Conservation (phyloP, 768 basidiomycete genomes). For the Russula ochroleuca region DNA sequence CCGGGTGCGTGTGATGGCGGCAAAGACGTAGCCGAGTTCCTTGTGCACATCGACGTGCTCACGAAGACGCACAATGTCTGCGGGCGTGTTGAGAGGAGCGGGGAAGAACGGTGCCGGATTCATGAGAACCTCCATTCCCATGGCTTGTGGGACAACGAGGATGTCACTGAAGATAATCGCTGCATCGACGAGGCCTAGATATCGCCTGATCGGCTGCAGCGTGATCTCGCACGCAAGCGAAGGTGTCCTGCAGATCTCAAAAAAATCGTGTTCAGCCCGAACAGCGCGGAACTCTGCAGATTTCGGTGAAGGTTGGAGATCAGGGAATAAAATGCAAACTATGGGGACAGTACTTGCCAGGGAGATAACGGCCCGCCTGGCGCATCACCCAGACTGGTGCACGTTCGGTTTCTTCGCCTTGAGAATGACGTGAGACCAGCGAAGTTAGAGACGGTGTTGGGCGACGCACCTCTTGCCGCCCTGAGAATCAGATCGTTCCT, state of each 20-base stretch:
- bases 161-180: conserved; percentile 99
- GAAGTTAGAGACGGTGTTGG: conserved; percentile 2
- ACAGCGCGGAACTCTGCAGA: conserved; percentile 83
- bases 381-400: conserved; percentile 99
- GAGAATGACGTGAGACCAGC: neutral
- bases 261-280: conserved; percentile 85
- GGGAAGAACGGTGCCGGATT: conserved; percentile 89
- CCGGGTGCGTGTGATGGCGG: conserved; percentile 84
- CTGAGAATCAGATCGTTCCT: conserved; percentile 86
- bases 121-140: conserved; percentile 96
- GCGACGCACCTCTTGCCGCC: conserved; percentile 72
- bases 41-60: conserved; percentile 70
- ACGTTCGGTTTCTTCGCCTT: conserved; percentile 80
- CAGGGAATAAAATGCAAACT: conserved; percentile 9
- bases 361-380: conserved; percentile 92
- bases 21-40: conserved; percentile 87
- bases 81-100: conserved; percentile 73
- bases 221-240: conserved; percentile 84
- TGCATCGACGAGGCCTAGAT: conserved; percentile 82
- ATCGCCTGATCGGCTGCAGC: conserved; percentile 89
- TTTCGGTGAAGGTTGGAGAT: neutral
- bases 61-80: conserved; percentile 60
- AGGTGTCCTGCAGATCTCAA: conserved; percentile 93
- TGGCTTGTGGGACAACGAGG: conserved; percentile 94
- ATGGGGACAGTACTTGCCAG: conserved; percentile 49